A percentile compares a stretch with the other conserved stretches of the same genome.
Conservation (phyloP, 305 asterid genomes). For the Rubia balearica region DNA sequence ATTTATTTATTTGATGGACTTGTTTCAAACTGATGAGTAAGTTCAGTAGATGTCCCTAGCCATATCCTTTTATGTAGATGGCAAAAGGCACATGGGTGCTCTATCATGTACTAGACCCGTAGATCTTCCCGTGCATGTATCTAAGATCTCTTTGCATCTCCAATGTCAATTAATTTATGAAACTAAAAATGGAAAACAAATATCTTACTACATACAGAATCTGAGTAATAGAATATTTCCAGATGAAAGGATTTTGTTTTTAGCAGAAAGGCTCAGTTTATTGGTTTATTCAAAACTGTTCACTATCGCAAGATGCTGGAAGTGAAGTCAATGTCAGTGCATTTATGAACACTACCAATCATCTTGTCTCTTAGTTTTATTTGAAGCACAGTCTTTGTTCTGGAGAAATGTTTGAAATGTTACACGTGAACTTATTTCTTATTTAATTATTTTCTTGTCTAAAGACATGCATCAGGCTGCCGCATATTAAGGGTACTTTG, state of each 20-base stretch:
- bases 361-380: neutral
- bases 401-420: neutral
- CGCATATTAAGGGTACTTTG: conserved; percentile 68
- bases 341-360: neutral
- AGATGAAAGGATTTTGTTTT: neutral
- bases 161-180: neutral
- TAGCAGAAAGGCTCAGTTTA: neutral
- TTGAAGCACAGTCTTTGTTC: neutral
- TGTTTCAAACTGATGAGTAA: neutral
- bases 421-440: neutral
- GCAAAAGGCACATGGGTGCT: neutral
- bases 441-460: conserved; percentile 12
- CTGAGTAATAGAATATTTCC: neutral
- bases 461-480: conserved; percentile 88
- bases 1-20: conserved; percentile 12
- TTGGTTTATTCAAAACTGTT: neutral
- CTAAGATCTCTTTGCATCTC: neutral
- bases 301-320: neutral
- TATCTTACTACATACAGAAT: neutral
- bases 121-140: neutral
- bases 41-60: neutral
- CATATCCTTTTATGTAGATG: neutral
- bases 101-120: neutral
- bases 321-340: neutral
- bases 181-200: neutral